A percentile compares a stretch with the other conserved stretches of the same genome.
These are phyloP conservation scores for Sugiyamaella sp. DNA, from an alignment of 1,139 yeast genomes.

Conservation along the genomic window DNA sequence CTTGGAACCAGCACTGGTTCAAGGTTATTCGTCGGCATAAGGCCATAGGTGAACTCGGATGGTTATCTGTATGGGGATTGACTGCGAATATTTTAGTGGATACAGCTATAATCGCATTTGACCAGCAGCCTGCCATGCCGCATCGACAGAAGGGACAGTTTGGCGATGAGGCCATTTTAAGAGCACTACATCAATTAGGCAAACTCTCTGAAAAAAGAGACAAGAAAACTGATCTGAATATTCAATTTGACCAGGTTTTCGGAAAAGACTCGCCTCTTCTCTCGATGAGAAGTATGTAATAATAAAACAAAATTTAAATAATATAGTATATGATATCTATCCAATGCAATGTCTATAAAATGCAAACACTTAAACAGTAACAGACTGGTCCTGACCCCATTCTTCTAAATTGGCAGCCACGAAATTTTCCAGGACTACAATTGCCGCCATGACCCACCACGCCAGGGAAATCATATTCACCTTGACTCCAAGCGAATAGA, in stretches of 20 bases:
- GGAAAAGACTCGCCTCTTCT: constrained; percentile 36
- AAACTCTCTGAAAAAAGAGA: constrained; percentile 31
- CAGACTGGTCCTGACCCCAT: constrained; percentile 34
- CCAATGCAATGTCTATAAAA: not conserved
- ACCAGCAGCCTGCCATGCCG: constrained; percentile 44
- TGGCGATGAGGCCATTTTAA: constrained; percentile 40
- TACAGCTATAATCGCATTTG: constrained; percentile 62
- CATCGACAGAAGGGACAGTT: constrained; percentile 36
- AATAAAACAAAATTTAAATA: not conserved
- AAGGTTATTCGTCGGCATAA: constrained; percentile 48
- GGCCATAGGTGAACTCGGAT: constrained; percentile 57
- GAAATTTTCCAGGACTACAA: constrained; percentile 33
- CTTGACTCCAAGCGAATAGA: constrained; percentile 52
- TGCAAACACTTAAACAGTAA: constrained; percentile 5
- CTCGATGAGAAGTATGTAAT: constrained; percentile 26
- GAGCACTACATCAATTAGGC: constrained; percentile 34
- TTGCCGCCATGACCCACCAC: constrained; percentile 52
- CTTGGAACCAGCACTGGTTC: constrained; percentile 38
- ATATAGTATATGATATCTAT: not conserved
- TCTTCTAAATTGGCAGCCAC: constrained; percentile 35
- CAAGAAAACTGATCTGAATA: constrained; percentile 30
- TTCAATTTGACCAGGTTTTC: constrained; percentile 34
- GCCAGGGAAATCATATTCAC: constrained; percentile 51
- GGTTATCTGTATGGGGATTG: constrained; percentile 85
- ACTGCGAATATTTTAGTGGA: constrained; percentile 87